These are phyloP conservation scores for Leccinum subtestaceum DNA, from an alignment of 768 basidiomycete species.

Conservation along the genomic window DNA sequence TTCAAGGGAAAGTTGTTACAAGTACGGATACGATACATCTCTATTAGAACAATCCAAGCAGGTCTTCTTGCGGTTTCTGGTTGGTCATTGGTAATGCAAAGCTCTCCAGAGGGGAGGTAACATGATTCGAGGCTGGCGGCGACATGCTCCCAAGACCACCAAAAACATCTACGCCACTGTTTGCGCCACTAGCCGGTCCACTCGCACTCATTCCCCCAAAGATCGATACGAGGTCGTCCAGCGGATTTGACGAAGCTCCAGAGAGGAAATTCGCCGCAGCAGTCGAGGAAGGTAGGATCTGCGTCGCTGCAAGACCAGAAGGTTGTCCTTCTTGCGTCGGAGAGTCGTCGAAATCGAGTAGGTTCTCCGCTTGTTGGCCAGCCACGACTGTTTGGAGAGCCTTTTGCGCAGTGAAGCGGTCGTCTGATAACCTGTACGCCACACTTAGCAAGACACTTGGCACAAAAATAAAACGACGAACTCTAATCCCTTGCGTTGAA, in stretches of 20 bases:
- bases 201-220: conserved; percentile 59
- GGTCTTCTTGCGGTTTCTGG: conserved; percentile 46
- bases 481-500: conserved; percentile 64
- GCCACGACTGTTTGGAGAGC: conserved; percentile 89
- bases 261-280: conserved; percentile 72
- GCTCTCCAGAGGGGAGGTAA: conserved; percentile 23
- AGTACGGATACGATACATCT: conserved; percentile 1
- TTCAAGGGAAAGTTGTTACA: neutral
- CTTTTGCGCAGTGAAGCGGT: conserved; percentile 70
- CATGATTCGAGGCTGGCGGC: neutral
- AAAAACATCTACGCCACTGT: conserved; percentile 10
- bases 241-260: conserved; percentile 81
- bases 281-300: conserved; percentile 66
- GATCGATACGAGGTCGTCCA: conserved; percentile 92
- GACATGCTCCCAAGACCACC: conserved; percentile 21
- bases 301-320: conserved; percentile 75
- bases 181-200: conserved; percentile 12
- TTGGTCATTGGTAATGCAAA: conserved; percentile 17
- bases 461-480: conserved; percentile 33
- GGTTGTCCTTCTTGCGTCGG: conserved; percentile 55
- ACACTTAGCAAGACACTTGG: conserved; percentile 3
- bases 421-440: conserved; percentile 54
- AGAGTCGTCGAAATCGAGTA: conserved; percentile 89
- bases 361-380: conserved; percentile 91
- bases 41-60: conserved; percentile 53